A percentile compares a stretch with the other conserved stretches of the same genome.
Conservation (phyloP, 768 basidiomycete species). For the Pulveroboletus frians region DNA sequence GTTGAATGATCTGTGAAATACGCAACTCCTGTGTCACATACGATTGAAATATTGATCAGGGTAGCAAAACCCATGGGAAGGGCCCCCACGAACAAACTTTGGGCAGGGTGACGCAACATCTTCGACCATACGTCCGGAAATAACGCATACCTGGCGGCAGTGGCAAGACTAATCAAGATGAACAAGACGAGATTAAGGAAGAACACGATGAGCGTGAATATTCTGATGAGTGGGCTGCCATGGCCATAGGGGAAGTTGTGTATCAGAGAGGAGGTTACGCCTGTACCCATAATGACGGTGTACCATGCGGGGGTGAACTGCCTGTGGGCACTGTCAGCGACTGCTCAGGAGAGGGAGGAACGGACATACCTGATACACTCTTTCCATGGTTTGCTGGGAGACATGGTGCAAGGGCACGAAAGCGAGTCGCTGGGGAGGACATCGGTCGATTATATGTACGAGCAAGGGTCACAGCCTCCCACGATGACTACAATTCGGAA, state of each 20-base stretch:
- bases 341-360: background rate
- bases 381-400: conserved; percentile 31
- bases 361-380: conserved; percentile 31
- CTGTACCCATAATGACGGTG: conserved; percentile 46
- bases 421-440: background rate
- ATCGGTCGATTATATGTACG: background rate
- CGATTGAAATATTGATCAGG: conserved; percentile 37
- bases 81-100: conserved; percentile 42
- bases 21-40: conserved; percentile 16
- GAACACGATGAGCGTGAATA: conserved; percentile 36
- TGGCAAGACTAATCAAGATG: conserved; percentile 29
- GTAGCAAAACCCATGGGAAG: conserved; percentile 44
- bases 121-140: conserved; percentile 40
- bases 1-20: background rate
- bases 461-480: background rate
- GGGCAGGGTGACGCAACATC: conserved; percentile 43
- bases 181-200: conserved; percentile 40
- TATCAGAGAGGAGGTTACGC: conserved; percentile 36
- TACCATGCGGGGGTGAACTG: conserved; percentile 47
- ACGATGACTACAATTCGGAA: background rate
- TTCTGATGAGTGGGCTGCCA: conserved; percentile 29
- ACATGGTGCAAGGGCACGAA: conserved; percentile 1
- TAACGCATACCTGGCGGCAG: conserved; percentile 36
- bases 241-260: conserved; percentile 41
- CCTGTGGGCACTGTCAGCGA: conserved; percentile 18